These are phyloP conservation scores for Quercus agrifolia DNA, from an alignment of 306 rosid species.

Conservation along the genomic window DNA sequence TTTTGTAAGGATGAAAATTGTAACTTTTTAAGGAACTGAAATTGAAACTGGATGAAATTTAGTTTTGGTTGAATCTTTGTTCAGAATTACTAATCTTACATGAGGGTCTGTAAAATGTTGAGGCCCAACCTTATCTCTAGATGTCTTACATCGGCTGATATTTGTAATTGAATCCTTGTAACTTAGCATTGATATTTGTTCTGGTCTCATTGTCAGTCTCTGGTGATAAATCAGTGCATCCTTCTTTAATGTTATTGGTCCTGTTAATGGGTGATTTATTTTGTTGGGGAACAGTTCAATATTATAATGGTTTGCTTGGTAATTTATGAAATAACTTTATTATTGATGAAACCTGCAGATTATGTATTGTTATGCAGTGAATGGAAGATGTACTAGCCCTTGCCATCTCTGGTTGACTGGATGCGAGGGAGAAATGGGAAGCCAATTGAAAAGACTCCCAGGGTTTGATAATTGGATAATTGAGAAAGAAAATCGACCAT, in stretches of 20 bases:
- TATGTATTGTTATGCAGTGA: slow-evolving; percentile 85
- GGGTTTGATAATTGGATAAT: slow-evolving; percentile 85
- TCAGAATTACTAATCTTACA: no score
- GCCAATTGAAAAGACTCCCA: slow-evolving; percentile 59
- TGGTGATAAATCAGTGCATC: neutral
- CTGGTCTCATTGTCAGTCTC: neutral
- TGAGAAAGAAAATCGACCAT: slow-evolving; percentile 64
- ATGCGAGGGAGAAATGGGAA: slow-evolving; percentile 68
- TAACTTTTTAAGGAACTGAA: no score
- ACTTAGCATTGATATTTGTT: neutral
- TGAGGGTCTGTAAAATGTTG: no score
- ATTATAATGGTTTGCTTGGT: neutral
- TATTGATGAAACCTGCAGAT: slow-evolving; percentile 49
- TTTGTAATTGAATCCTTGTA: no score
- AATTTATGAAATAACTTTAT: neutral
- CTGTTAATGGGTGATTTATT: neutral
- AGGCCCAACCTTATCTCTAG: no score
- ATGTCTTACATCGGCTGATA: no score
- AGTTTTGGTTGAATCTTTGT: no score
- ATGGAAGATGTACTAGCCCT: slow-evolving; percentile 67
- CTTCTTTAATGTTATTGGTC: neutral
- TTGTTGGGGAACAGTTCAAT: neutral
- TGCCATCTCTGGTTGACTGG: slow-evolving; percentile 93
- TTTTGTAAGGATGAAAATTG: no score
- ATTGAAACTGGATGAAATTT: no score